phyloP scores from a whole-genome alignment of 495 filamentous ascomycete genomes.

The Letharia lupina region DNA sequence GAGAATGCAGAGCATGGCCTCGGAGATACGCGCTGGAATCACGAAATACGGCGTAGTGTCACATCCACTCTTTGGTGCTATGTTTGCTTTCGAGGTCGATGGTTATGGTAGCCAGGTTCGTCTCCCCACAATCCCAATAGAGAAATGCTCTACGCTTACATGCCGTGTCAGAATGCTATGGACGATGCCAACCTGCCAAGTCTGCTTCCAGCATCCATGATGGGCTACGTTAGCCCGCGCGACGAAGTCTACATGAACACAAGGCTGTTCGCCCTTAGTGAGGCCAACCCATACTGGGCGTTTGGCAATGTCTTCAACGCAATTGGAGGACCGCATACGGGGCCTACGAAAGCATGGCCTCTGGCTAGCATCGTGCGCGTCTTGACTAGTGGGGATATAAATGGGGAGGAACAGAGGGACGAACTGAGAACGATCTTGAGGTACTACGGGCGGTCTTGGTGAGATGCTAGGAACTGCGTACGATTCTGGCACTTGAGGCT shows the following conservation, averaged over 20 bases:
- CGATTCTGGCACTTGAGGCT: background rate
- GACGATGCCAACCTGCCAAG: conserved; percentile 57
- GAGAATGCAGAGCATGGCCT: conserved; percentile 45
- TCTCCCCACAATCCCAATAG: background rate
- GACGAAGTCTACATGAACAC: conserved; percentile 46
- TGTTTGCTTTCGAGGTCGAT: conserved; percentile 56
- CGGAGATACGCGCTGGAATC: conserved; percentile 45
- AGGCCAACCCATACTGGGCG: conserved; percentile 51
- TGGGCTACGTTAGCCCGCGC: conserved; percentile 37
- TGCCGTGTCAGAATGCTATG: conserved; percentile 39
- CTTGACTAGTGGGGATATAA: conserved; percentile 45
- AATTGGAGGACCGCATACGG: conserved; percentile 49
- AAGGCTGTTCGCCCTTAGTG: conserved; percentile 39
- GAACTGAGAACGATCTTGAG: conserved; percentile 41
- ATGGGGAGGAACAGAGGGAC: conserved; percentile 37
- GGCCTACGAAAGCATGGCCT: conserved; percentile 51
- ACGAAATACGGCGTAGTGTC: conserved; percentile 42
- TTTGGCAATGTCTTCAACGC: conserved; percentile 44
- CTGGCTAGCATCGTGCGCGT: conserved; percentile 51
- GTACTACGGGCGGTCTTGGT: conserved; percentile 48
- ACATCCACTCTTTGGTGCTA: conserved; percentile 35
- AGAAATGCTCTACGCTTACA: background rate
- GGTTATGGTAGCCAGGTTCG: conserved; percentile 38
- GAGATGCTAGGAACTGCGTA: background rate
- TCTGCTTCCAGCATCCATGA: conserved; percentile 45